These are phyloP conservation scores for Boechera stricta DNA, from an alignment of 345 rosid species.

Conservation along the genomic window DNA sequence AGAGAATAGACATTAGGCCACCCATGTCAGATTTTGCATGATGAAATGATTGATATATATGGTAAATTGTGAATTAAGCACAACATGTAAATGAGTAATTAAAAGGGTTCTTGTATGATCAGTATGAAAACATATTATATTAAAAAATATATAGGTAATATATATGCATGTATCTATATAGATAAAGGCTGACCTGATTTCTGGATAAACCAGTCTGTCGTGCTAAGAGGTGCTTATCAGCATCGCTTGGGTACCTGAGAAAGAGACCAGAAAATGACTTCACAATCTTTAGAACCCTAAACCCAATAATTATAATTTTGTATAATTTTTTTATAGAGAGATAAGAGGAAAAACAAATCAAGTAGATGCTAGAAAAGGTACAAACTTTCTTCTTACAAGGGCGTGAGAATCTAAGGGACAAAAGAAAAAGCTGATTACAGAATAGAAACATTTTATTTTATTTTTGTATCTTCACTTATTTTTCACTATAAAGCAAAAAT, in stretches of 20 bases:
- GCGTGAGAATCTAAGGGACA: constrained; percentile 79
- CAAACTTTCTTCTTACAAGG: constrained; percentile 56
- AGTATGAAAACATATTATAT: background rate
- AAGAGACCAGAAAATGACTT: constrained; percentile 84
- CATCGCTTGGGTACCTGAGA: constrained; percentile 99
- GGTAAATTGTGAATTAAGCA: constrained; percentile 20
- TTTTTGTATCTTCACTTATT: constrained; percentile 31
- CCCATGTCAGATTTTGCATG: constrained; percentile 40
- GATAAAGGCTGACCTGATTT: constrained; percentile 75
- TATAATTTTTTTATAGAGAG: background rate
- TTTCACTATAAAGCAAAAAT: constrained; percentile 32
- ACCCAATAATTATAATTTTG: constrained; percentile 15
- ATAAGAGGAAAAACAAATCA: constrained; percentile 43
- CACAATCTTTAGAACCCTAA: constrained; percentile 50
- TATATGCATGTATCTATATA: background rate
- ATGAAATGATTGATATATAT: constrained; percentile 37
- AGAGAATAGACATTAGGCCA: constrained; percentile 35
- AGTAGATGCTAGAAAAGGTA: constrained; percentile 45
- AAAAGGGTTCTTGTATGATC: constrained; percentile 27
- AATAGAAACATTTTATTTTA: constrained; percentile 32
- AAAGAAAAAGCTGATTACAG: constrained; percentile 46
- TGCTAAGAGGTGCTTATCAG: constrained; percentile 98
- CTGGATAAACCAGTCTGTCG: constrained; percentile 99
- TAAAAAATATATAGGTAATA: background rate
- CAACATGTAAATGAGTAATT: constrained; percentile 6